Evolutionary conservation across 805 yeast species (phyloP).

Genomic region (Wickerhamomyces rabaulensis): DNA sequence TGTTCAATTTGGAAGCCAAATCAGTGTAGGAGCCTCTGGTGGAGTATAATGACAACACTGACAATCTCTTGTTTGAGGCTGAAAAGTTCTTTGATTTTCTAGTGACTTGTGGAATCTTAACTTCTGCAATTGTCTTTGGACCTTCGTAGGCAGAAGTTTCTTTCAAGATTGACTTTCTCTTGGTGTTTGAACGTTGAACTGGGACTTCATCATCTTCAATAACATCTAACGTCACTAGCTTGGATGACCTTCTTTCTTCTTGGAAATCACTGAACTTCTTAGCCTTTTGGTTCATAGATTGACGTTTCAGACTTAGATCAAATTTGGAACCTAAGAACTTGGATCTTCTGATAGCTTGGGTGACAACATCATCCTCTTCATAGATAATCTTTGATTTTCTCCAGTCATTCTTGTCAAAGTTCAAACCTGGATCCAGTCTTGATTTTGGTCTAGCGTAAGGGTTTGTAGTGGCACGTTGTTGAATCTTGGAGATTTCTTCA

Average conservation of each 20-base stretch:
- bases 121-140: slow-evolving; percentile 54
- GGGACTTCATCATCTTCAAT: slow-evolving; percentile 15
- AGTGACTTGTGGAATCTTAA: slow-evolving; percentile 65
- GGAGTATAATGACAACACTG: slow-evolving; percentile 68
- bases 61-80: slow-evolving; percentile 58
- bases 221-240: slow-evolving; percentile 22
- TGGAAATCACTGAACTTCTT: slow-evolving; percentile 7
- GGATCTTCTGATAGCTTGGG: slow-evolving; percentile 40
- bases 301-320: slow-evolving; percentile 29
- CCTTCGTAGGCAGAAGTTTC: slow-evolving; percentile 20
- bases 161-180: slow-evolving; percentile 11
- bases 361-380: slow-evolving; percentile 25
- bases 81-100: slow-evolving; percentile 61
- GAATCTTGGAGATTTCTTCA: slow-evolving; percentile 24
- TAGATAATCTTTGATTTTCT: slow-evolving; percentile 13
- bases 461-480: slow-evolving; percentile 31
- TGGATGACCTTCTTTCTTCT: slow-evolving; percentile 14
- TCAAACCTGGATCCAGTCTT: slow-evolving; percentile 38
- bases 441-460: slow-evolving; percentile 39
- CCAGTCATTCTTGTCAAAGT: slow-evolving; percentile 20
- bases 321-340: slow-evolving; percentile 37
- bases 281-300: slow-evolving; percentile 13
- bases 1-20: slow-evolving; percentile 40
- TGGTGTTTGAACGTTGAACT: not conserved
- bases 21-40: slow-evolving; percentile 61